These are phyloP conservation scores for Hanseniaspora uvarum DNA, from an alignment of 1,139 yeast species.

Conservation along the genomic window DNA sequence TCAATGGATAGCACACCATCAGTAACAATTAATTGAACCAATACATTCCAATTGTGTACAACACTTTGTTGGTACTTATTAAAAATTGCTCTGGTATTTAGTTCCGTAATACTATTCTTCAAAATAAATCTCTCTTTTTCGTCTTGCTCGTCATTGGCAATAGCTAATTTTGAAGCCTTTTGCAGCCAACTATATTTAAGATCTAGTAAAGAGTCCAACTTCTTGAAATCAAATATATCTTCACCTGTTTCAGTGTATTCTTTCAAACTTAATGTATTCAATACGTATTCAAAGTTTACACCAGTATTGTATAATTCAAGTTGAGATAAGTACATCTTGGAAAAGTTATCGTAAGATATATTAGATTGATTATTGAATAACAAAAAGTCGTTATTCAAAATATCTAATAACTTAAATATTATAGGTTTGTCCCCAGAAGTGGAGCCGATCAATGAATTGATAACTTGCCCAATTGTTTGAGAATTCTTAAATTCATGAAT, in stretches of 20 bases:
- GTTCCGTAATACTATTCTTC: constrained; percentile 32
- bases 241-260: not conserved
- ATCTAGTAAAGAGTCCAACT: constrained; percentile 30
- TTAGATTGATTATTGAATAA: constrained; percentile 24
- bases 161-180: constrained; percentile 18
- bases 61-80: constrained; percentile 48
- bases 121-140: constrained; percentile 24
- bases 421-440: constrained; percentile 40
- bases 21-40: constrained; percentile 61
- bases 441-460: constrained; percentile 40
- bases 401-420: constrained; percentile 58
- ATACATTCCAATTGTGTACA: constrained; percentile 72
- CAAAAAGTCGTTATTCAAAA: constrained; percentile 43
- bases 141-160: constrained; percentile 27
- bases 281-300: constrained; percentile 5
- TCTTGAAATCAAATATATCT: constrained; percentile 29
- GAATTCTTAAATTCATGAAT: constrained; percentile 48
- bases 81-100: constrained; percentile 39
- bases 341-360: constrained; percentile 12
- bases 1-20: constrained; percentile 41
- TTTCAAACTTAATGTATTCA: not conserved
- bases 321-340: constrained; percentile 29
- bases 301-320: constrained; percentile 28
- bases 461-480: constrained; percentile 47
- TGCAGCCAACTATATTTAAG: constrained; percentile 27